These are phyloP conservation scores for Bremia lactucae DNA, from an alignment of 352 stramenopile genomes.

Conservation along the genomic window DNA sequence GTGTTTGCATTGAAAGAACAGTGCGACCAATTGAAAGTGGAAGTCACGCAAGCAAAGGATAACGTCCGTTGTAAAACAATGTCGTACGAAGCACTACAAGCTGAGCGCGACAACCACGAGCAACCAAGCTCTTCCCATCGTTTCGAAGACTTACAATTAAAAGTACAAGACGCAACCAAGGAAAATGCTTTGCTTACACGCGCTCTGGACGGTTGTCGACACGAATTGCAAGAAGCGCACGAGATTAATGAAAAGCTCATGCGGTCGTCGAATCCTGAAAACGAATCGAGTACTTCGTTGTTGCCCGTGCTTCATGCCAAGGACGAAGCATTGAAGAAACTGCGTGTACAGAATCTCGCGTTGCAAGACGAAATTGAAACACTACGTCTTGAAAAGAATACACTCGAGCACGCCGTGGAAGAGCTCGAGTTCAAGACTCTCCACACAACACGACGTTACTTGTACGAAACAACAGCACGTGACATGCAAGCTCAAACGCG, in stretches of 20 bases:
- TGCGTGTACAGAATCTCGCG: slow-evolving; percentile 15
- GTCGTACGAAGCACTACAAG: too few species aligned
- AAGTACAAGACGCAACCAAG: slow-evolving; percentile 16
- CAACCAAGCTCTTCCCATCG: background rate
- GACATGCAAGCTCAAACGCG: slow-evolving; percentile 29
- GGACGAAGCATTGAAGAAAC: slow-evolving; percentile 21
- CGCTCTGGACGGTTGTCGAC: slow-evolving; percentile 11
- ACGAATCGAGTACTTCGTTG: background rate
- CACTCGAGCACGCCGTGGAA: slow-evolving; percentile 18
- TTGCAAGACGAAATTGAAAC: slow-evolving; percentile 23
- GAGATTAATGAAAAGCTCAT: slow-evolving; percentile 8
- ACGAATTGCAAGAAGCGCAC: slow-evolving; percentile 15
- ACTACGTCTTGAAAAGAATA: slow-evolving; percentile 20
- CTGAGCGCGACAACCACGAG: slow-evolving; percentile 1
- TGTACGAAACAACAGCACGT: slow-evolving; percentile 31
- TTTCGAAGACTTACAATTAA: slow-evolving; percentile 7
- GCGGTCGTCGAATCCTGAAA: background rate
- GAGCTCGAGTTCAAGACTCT: slow-evolving; percentile 24
- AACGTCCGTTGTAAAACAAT: slow-evolving; percentile 15
- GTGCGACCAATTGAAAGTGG: slow-evolving; percentile 17
- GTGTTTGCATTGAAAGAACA: slow-evolving; percentile 29
- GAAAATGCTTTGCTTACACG: slow-evolving; percentile 17
- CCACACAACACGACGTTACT: slow-evolving; percentile 17
- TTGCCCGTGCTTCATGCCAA: slow-evolving; percentile 9
- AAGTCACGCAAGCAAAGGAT: slow-evolving; percentile 8